Base-by-base conservation (phyloP, 352 stramenopile genomes). In the Phytophthora crassamura region DNA sequence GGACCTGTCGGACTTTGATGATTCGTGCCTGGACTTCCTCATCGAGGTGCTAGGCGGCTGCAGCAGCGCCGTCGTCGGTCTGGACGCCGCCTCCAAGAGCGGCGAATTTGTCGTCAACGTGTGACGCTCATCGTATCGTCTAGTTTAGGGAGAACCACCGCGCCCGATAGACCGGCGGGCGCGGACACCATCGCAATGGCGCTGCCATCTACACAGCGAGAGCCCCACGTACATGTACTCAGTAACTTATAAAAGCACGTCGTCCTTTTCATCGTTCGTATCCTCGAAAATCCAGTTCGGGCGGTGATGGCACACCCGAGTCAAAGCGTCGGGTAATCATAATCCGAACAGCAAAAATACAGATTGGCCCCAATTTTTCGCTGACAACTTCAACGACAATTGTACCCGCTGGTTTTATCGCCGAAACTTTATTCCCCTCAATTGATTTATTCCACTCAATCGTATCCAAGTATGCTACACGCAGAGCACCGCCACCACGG, bases 11-110 rank as follows among this genome's bases (percentile, higher is more conserved):
- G 66, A 73, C 62, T 73, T 78, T 52, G 67, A 78, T 45, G 62
- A 75, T 62, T 75, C 70, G 57, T 82, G 64, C 43, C 59, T 82
- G 7, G 70, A 79, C 53, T 82, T 72, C 47, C 60, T 82, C 22
- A 77, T 82, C 39, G 59, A 82, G 22, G 64, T 78, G 25, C 64
- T 82, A n/a, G 42, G 57, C 9, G 59, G 51, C 18, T 25, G 22
- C 22, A 25, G 22, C 22, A 25, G 22, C 22, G 22, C 22, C 22
- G 22, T 25, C 22, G 22, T 25, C 22, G 22, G 22, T 25, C 36
- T 51, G 48, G 33, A 57, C 39, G 30, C 40, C 10, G 22, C 33
- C 7, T 48, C 7, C 49, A 70, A 11, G n/a, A 55, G 33, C 16
- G 51, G 41, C 30, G 48, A 66, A 47, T 65, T 58, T 46, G 58